Evolutionary conservation across 179 eudicot species (phyloP).

Genomic region (Silene vulgaris): DNA sequence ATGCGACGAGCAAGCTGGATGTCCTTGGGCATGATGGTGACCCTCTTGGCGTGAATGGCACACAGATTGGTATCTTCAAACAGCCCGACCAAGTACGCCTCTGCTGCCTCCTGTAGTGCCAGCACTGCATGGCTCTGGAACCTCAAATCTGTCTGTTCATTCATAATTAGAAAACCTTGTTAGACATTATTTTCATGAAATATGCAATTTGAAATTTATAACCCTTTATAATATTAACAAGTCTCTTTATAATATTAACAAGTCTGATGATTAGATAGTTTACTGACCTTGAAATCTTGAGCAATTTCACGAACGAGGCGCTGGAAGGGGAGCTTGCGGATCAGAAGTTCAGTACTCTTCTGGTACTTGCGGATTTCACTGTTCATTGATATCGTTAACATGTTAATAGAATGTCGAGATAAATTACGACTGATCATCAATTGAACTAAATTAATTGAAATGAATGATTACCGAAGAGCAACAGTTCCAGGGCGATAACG

Average conservation of each 20-base stretch:
- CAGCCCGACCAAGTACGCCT: slow-evolving; percentile 54
- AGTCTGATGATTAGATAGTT: background rate
- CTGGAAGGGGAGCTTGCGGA: slow-evolving; percentile 46
- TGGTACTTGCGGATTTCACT: slow-evolving; percentile 67
- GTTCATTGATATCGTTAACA: background rate
- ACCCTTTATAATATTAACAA: no score
- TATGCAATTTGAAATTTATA: no score
- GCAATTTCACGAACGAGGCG: slow-evolving; percentile 61
- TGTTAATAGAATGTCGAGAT: background rate
- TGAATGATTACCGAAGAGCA: slow-evolving; percentile 27
- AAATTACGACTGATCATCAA: background rate
- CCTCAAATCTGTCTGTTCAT: slow-evolving; percentile 43
- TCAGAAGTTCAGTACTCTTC: slow-evolving; percentile 61
- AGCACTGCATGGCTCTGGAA: slow-evolving; percentile 61
- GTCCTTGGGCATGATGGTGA: slow-evolving; percentile 60
- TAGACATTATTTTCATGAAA: no score
- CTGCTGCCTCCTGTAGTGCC: slow-evolving; percentile 35
- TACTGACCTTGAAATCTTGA: slow-evolving; percentile 46
- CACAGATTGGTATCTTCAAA: slow-evolving; percentile 59
- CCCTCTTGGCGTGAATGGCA: slow-evolving; percentile 41
- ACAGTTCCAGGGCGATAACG: slow-evolving; percentile 35
- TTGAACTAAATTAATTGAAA: background rate
- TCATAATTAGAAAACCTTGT: background rate
- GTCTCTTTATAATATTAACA: no score
- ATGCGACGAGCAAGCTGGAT: slow-evolving; percentile 56